phyloP scores from a whole-genome alignment of 345 rosid species.

The Gossypium thurberi region DNA sequence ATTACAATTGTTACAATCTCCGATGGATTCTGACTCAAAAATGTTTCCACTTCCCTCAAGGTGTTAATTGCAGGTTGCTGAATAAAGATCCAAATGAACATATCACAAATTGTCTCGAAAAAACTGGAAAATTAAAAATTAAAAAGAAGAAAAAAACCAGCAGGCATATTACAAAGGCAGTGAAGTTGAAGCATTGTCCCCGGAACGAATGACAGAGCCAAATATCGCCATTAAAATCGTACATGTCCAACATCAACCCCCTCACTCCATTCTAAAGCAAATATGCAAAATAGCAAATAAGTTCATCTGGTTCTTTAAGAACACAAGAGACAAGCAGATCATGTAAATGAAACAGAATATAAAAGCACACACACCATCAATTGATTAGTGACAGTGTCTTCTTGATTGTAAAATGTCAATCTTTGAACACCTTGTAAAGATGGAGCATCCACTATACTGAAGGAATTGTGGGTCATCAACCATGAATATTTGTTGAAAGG shows the following conservation, averaged over 20 bases:
- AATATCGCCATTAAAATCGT: constrained; percentile 71
- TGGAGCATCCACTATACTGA: constrained; percentile 83
- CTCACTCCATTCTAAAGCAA: constrained; percentile 78
- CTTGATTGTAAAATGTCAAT: constrained; percentile 86
- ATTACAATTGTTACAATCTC: constrained; percentile 88
- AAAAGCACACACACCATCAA: constrained; percentile 44
- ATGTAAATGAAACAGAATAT: neutral
- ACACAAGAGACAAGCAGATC: no score
- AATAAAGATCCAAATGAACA: constrained; percentile 15
- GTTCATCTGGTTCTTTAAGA: neutral
- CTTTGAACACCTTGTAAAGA: constrained; percentile 74
- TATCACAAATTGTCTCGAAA: constrained; percentile 2
- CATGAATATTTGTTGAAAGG: constrained; percentile 94
- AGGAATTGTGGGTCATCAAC: constrained; percentile 90
- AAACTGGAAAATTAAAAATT: neutral
- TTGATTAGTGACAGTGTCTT: constrained; percentile 84
- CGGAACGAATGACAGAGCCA: constrained; percentile 97
- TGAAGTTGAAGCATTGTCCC: constrained; percentile 94
- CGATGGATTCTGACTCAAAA: constrained; percentile 65
- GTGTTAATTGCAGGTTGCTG: constrained; percentile 63
- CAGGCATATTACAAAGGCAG: constrained; percentile 68
- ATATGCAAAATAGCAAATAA: constrained; percentile 16
- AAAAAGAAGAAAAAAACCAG: neutral
- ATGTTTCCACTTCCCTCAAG: constrained; percentile 67
- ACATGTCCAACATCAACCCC: constrained; percentile 97